Evolutionary conservation across 2,329 filamentous ascomycete species (phyloP).

Genomic region (Exserohilum rostratum): DNA sequence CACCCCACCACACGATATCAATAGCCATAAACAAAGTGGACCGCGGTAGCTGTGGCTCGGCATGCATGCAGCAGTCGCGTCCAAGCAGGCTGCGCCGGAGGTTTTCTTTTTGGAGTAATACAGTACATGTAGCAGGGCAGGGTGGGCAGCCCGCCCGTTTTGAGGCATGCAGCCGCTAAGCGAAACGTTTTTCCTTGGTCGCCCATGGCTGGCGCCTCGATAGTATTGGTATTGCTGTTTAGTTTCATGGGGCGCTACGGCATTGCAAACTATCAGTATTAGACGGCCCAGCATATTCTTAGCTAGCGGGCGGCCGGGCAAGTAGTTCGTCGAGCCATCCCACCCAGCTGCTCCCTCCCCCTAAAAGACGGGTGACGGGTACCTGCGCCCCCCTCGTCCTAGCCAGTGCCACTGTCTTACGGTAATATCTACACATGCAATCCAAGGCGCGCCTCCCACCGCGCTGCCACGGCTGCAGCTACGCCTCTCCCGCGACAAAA

Average conservation of each 20-base stretch:
- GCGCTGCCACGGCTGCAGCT: background rate
- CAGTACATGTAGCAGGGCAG: background rate
- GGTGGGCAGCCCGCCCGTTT: background rate
- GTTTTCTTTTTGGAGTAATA: background rate
- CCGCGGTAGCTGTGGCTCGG: background rate
- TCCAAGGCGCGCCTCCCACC: background rate
- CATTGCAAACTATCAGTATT: no score
- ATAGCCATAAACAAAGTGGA: background rate
- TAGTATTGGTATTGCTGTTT: background rate
- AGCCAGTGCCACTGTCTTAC: background rate
- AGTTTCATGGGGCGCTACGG: slow-evolving; percentile 1
- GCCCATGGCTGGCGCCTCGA: background rate
- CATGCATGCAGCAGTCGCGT: background rate
- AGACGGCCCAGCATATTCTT: no score
- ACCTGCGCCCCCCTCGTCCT: slow-evolving; percentile 5
- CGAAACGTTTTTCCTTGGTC: slow-evolving; percentile 1
- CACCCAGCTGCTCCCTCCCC: no score
- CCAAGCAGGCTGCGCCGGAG: background rate
- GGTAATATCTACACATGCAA: background rate
- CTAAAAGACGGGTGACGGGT: slow-evolving; percentile 6
- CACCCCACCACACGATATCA: no score
- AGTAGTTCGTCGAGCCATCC: no score
- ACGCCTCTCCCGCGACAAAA: no score
- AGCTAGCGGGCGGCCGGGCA: no score
- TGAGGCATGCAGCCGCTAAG: background rate